A percentile compares a stretch with the other conserved stretches of the same genome.
These are phyloP conservation scores for Nakazawaea pomicola DNA, from an alignment of 805 yeast species.

Conservation along the genomic window DNA sequence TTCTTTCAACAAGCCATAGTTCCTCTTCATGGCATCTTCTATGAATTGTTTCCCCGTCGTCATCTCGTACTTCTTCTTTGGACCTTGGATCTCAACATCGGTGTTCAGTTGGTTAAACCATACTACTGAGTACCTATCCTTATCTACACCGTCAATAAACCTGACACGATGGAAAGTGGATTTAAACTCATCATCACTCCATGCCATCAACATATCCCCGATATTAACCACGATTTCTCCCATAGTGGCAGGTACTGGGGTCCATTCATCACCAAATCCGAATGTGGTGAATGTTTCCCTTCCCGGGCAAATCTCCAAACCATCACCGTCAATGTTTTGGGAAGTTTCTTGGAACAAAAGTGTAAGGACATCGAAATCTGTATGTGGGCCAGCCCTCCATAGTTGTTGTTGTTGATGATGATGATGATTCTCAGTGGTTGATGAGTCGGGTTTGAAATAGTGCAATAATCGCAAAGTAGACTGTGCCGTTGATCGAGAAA, in stretches of 20 bases:
- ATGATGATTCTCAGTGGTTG: too few relatives aligned
- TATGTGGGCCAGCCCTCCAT: constrained; percentile 35
- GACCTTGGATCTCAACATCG: constrained; percentile 26
- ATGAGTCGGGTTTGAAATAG: too few relatives aligned
- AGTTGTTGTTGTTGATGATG: too few relatives aligned
- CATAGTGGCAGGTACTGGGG: constrained; percentile 27
- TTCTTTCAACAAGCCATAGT: constrained; percentile 15
- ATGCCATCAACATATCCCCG: constrained; percentile 35
- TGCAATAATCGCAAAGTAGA: constrained; percentile 29
- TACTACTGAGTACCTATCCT: constrained; percentile 27
- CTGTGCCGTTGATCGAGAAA: constrained; percentile 24
- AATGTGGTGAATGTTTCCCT: constrained; percentile 30
- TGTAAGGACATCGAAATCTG: constrained; percentile 31
- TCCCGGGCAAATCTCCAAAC: constrained; percentile 32
- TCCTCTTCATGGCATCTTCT: constrained; percentile 29
- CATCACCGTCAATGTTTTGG: constrained; percentile 24
- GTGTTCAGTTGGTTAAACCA: constrained; percentile 33
- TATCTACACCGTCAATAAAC: constrained; percentile 24
- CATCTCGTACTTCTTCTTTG: constrained; percentile 21
- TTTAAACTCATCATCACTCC: constrained; percentile 30
- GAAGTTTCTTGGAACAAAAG: constrained; percentile 25
- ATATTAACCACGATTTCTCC: constrained; percentile 32
- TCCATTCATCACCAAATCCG: constrained; percentile 30
- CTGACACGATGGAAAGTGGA: constrained; percentile 32
- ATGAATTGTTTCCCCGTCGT: constrained; percentile 27